phyloP scores from a whole-genome alignment of 2,329 filamentous ascomycete species.

The Beauveria sp. region DNA sequence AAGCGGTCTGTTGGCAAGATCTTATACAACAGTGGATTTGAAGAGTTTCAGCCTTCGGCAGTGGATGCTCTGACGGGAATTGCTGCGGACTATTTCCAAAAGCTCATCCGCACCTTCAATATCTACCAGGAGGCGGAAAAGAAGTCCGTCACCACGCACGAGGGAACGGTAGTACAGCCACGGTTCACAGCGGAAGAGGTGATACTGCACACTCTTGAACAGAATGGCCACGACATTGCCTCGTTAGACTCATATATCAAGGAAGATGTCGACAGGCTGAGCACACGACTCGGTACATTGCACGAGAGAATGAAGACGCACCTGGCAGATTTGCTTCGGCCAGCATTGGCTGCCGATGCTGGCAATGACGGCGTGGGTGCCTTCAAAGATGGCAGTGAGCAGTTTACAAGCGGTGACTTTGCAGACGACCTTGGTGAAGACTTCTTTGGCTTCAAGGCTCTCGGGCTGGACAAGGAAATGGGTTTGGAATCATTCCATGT shows the following conservation, averaged over 20 bases:
- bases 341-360: conserved; percentile 67
- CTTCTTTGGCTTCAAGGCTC: conserved; percentile 96
- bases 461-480: conserved; percentile 87
- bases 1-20: conserved; percentile 90
- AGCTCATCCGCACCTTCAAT: conserved; percentile 71
- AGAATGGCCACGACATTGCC: conserved; percentile 77
- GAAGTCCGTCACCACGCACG: conserved; percentile 44
- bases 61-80: conserved; percentile 86
- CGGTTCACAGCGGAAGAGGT: conserved; percentile 80
- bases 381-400: conserved; percentile 94
- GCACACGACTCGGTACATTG: conserved; percentile 69
- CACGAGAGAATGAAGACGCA: conserved; percentile 94
- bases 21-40: conserved; percentile 92
- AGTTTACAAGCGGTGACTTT: conserved; percentile 94
- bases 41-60: conserved; percentile 92
- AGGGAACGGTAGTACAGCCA: conserved; percentile 44
- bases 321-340: conserved; percentile 85
- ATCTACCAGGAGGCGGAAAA: conserved; percentile 79
- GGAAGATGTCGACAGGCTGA: conserved; percentile 85
- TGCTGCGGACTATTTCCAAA: conserved; percentile 81
- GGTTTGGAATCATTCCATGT: conserved; percentile 83
- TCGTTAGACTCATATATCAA: conserved; percentile 78
- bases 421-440: conserved; percentile 97
- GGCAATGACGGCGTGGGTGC: conserved; percentile 79
- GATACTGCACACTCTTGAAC: conserved; percentile 74